A percentile compares a stretch with the other conserved stretches of the same genome.
These are phyloP conservation scores for Saururus chinensis DNA, from an alignment of 164 flowering plant genomes.

Conservation along the genomic window DNA sequence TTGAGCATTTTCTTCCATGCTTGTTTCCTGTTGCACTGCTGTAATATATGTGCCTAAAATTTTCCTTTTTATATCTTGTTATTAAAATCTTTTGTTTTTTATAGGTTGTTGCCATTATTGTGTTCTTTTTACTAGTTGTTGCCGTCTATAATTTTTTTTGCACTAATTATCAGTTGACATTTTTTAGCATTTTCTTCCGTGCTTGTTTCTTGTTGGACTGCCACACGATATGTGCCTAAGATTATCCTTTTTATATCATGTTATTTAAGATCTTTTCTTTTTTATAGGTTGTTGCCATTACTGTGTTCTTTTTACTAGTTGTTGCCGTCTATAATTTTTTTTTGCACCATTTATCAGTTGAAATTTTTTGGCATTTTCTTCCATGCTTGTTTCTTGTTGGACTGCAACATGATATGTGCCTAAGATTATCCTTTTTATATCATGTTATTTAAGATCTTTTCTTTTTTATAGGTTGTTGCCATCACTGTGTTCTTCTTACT, in stretches of 20 bases:
- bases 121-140: conserved; percentile 75
- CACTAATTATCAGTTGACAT: conserved; percentile 51
- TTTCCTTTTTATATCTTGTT: no score
- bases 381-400: background rate
- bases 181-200: no score
- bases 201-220: background rate
- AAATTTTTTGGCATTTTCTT: no score
- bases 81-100: no score
- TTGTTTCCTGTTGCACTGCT: background rate
- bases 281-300: conserved; percentile 83
- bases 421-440: background rate
- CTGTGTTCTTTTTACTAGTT: conserved; percentile 81
- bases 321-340: conserved; percentile 96
- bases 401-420: background rate
- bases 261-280: no score
- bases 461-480: conserved; percentile 68
- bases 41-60: no score
- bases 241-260: background rate
- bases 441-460: background rate
- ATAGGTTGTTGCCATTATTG: conserved; percentile 93
- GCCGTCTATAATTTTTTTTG: conserved; percentile 96
- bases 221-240: no score
- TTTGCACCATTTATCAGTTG: conserved; percentile 72
- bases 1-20: no score
- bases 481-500: conserved; percentile 87